Evolutionary conservation across 148 eudicot genomes (phyloP), one percentile per base, ranked within the genome.

Genomic region (Chenopodium suecicum): DNA sequence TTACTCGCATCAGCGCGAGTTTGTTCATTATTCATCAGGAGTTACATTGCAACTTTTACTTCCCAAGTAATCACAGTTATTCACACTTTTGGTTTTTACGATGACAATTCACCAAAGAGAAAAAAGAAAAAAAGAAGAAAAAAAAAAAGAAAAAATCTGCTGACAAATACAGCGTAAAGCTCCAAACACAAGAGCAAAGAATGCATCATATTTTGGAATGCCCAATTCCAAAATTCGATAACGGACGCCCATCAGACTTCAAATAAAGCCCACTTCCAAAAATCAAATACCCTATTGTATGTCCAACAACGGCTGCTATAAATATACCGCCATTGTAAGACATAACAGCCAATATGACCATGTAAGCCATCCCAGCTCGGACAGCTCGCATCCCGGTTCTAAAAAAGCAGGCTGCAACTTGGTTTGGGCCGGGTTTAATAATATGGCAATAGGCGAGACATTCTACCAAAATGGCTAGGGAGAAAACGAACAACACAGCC

Each of bases 321-420:
- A 94, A 94, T 37, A 94, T 86, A 23, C 98, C 98, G 12, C 83
- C 94, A 68, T 94, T 94, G 83, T 77, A 92, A 9, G 98, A 91
- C 86, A 88, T 83, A 74, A 92, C 89, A 29, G 95, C 89, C 73
- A 94, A 67, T 22, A 94, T 90, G n/a, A 92, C 90, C 90, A 94
- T 71, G 77, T 92, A 94, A 16, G 84, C 80, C 14, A 94, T 56
- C 63, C 91, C 93, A 41, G 87, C 87, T 70, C 98, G 89, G 23
- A 94, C 77, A 0, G 86, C 84, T 27, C 88, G 86, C 22, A 92
- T 22, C 10, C 87, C 94, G 14, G 89, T 80, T 81, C 83, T 87
- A 50, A 88, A 90, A 47, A 91, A 74, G 27, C 88, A 81, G 2
- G 85, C 72, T 0, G 84, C 90, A 3, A 80, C 82, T 46, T 88